A percentile compares a stretch with the other conserved stretches of the same genome.
Conservation (phyloP, 345 rosid species). For the Raphanus sativus region DNA sequence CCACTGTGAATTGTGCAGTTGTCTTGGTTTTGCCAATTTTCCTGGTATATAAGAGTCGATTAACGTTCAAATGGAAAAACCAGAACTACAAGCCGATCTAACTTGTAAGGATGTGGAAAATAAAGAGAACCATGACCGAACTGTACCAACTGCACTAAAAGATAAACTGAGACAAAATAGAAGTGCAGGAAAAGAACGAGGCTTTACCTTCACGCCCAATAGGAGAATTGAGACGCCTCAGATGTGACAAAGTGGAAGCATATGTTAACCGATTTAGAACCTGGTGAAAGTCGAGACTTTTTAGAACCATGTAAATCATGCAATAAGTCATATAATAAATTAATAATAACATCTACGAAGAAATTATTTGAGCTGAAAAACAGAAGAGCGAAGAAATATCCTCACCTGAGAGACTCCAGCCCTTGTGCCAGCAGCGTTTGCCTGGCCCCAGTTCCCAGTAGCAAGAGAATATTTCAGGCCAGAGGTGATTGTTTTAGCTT, state of each 20-base stretch:
- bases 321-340: not conserved
- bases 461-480: constrained; percentile 98
- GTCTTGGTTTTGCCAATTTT: constrained; percentile 97
- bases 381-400: constrained; percentile 3
- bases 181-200: constrained; percentile 22
- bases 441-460: constrained; percentile 99
- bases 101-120: constrained; percentile 3
- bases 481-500: constrained; percentile 97
- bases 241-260: constrained; percentile 93
- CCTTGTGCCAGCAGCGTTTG: constrained; percentile 99
- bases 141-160: constrained; percentile 4
- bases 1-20: constrained; percentile 99
- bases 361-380: not conserved
- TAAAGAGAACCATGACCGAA: not conserved
- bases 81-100: not conserved
- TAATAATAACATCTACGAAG: constrained; percentile 3
- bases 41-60: constrained; percentile 50
- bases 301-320: constrained; percentile 12
- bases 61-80: constrained; percentile 10
- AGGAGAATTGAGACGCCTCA: constrained; percentile 96
- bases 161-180: constrained; percentile 8
- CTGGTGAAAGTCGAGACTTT: constrained; percentile 38
- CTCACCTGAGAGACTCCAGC: constrained; percentile 99
- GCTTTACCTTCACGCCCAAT: constrained; percentile 95
- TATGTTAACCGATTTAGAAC: constrained; percentile 94